Conservation (phyloP, 345 rosid genomes). For the Ceriops tagal region DNA sequence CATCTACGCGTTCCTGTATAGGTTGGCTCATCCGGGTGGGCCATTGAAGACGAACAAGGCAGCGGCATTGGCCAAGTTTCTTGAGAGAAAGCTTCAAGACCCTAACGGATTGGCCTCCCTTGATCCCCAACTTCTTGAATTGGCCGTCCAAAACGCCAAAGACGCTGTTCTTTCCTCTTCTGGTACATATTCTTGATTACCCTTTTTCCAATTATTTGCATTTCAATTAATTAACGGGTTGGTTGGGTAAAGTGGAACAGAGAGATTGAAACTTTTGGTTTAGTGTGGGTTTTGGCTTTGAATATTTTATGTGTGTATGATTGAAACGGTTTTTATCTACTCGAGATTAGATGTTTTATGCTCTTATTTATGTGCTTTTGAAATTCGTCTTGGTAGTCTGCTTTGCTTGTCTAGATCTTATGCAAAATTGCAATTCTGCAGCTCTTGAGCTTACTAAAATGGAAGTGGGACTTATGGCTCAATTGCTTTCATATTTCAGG, state of each 20-base stretch:
- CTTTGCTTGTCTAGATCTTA: too few relatives aligned
- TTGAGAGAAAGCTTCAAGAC: conserved; percentile 83
- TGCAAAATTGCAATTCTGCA: too few relatives aligned
- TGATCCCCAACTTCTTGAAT: conserved; percentile 68
- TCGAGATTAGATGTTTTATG: neutral
- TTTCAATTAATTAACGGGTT: neutral
- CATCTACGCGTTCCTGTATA: conserved; percentile 10
- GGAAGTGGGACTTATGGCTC: neutral
- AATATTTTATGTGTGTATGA: neutral
- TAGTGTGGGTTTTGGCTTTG: neutral
- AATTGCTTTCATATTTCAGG: conserved; percentile 37
- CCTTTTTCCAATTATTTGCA: neutral
- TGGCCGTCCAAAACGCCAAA: conserved; percentile 77
- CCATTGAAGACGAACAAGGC: conserved; percentile 94
- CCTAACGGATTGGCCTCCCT: conserved; percentile 71
- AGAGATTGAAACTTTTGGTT: neutral
- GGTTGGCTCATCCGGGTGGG: conserved; percentile 94
- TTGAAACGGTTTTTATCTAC: neutral
- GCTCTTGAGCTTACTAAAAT: neutral
- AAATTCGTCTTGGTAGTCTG: neutral
- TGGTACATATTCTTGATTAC: conserved; percentile 23
- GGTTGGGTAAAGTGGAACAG: neutral
- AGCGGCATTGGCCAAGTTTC: conserved; percentile 83
- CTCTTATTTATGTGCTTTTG: neutral
- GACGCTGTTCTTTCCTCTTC: conserved; percentile 47